phyloP scores from a whole-genome alignment of 2,329 filamentous ascomycete genomes.

The Didymella pomorum region DNA sequence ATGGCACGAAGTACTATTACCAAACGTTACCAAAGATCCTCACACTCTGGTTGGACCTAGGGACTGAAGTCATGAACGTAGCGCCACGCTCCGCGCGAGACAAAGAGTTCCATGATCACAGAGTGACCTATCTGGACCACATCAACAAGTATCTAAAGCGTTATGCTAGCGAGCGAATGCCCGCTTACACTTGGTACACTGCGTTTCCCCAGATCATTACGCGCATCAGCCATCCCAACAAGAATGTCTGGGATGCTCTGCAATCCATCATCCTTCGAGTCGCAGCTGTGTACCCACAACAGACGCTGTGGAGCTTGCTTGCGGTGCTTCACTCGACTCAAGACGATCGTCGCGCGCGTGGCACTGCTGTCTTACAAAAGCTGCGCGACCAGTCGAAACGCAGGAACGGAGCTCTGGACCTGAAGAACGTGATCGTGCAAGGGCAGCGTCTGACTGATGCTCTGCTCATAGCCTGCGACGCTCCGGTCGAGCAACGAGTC shows the following conservation, averaged over 20 bases:
- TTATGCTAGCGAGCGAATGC: conserved; percentile 72
- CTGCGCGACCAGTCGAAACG: conserved; percentile 62
- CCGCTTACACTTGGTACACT: conserved; percentile 80
- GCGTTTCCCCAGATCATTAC: conserved; percentile 92
- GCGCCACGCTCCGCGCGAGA: conserved; percentile 35
- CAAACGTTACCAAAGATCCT: conserved; percentile 91
- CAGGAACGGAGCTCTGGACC: conserved; percentile 64
- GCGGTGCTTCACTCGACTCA: conserved; percentile 85
- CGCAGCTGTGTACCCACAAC: conserved; percentile 85
- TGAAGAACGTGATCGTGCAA: conserved; percentile 75
- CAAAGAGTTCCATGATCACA: conserved; percentile 44
- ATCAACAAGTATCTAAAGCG: conserved; percentile 76
- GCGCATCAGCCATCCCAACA: conserved; percentile 88
- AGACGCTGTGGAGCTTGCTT: conserved; percentile 89
- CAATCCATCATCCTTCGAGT: conserved; percentile 84
- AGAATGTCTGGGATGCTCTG: conserved; percentile 77
- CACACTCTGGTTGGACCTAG: conserved; percentile 93
- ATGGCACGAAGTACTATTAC: conserved; percentile 94
- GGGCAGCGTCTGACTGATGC: conserved; percentile 86
- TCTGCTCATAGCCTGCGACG: conserved; percentile 80
- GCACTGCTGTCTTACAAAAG: conserved; percentile 53
- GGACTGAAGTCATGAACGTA: conserved; percentile 67
- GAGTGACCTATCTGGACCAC: conserved; percentile 39
- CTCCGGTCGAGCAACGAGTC: conserved; percentile 75
- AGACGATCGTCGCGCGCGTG: conserved; percentile 69